Evolutionary conservation across 148 eudicot genomes (phyloP), one percentile per base, ranked within the genome.

Genomic region (Silene uniflora): DNA sequence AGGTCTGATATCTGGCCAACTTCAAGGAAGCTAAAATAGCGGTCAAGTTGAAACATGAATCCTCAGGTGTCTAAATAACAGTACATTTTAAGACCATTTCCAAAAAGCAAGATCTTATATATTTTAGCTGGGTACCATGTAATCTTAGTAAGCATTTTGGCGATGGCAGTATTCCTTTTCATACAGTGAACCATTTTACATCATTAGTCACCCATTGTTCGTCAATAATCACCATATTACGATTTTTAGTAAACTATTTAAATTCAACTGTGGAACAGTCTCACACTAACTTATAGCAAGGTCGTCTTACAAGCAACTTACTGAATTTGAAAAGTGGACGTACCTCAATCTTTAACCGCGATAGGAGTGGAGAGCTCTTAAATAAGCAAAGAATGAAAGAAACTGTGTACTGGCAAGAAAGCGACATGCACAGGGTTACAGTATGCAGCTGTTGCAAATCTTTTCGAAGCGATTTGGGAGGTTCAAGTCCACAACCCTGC

Each of bases 301-400:
- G 2, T 49, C 55, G 55, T 49, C 14, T 11, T 10, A 12, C 16
- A 49, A 49, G 7, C 13, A 49, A 11, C 16, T 11, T 49, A 49
- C 7, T 11, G 55, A 49, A 49, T 11, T 49, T 49, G 55, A 14
- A 49, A 10, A 12, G 55, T 49, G 55, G 55, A 56, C 81, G 23
- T 66, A 56, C 76, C 60, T 58, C n/a, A 22, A 67, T 66, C 29
- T 73, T 3, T 55, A 78, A 22, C 47, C 17, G 47, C 7, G 52
- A 39, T 66, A 78, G 25, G 22, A 17, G 47, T 16, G 81, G 76
- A 47, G 46, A 73, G 47, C 72, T 55, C 32, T 13, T 7, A 11
- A 73, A 22, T 42, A 78, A 42, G 76, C 22, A 55, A 16, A 72
- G 29, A 66, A 58, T 17, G 24, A 73, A 18, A n/a, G 73, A 24